phyloP scores from a whole-genome alignment of 108 stramenopile genomes.

The Skeletonema marinoi region DNA sequence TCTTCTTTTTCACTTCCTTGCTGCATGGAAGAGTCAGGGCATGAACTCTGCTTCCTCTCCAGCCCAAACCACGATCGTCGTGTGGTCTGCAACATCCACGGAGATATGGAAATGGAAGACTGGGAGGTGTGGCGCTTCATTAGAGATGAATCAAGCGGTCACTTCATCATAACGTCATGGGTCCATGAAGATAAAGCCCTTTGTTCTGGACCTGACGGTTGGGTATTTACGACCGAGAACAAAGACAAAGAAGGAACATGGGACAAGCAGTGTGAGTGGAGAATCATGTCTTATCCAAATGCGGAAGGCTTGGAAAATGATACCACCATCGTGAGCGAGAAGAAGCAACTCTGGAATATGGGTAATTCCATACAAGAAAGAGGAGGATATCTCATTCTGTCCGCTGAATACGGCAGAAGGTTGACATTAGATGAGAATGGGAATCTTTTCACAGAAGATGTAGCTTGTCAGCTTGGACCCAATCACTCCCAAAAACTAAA shows the following conservation, averaged over 20 bases:
- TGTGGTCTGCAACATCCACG: slow-evolving; percentile 11
- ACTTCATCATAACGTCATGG: slow-evolving; percentile 17
- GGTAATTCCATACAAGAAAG: not conserved
- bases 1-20: slow-evolving; percentile 5
- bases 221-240: slow-evolving; percentile 25
- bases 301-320: slow-evolving; percentile 7
- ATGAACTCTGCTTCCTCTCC: slow-evolving; percentile 30
- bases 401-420: not conserved
- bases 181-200: slow-evolving; percentile 15
- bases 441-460: not conserved
- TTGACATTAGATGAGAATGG: slow-evolving; percentile 9
- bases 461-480: slow-evolving; percentile 20
- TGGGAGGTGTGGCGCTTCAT: slow-evolving; percentile 39
- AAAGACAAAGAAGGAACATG: slow-evolving; percentile 30
- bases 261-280: slow-evolving; percentile 8
- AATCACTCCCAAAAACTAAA: no score
- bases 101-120: slow-evolving; percentile 22
- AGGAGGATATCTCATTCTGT: slow-evolving; percentile 1
- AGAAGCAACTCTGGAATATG: slow-evolving; percentile 18
- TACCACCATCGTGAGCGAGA: slow-evolving; percentile 10
- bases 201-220: slow-evolving; percentile 8
- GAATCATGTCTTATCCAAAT: slow-evolving; percentile 1
- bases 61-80: slow-evolving; percentile 20
- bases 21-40: not conserved
- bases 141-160: not conserved